Conservation (phyloP, 805 yeast genomes). For the Zygoascus flipseniorum region DNA sequence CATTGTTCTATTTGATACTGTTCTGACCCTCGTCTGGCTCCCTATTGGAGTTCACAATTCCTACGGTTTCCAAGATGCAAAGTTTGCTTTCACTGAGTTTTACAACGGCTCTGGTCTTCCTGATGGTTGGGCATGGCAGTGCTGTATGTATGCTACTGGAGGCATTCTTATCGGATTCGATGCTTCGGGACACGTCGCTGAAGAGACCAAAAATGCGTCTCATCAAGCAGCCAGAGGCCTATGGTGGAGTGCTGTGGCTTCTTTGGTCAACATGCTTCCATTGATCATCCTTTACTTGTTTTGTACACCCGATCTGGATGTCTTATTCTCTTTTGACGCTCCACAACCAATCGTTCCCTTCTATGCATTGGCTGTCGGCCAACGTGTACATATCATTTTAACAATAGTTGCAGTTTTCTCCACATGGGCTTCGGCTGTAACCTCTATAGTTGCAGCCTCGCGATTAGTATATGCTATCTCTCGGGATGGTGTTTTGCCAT, state of each 20-base stretch:
- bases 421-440: conserved; percentile 11
- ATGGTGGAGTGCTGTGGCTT: conserved; percentile 15
- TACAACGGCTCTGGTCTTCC: conserved; percentile 16
- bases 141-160: conserved; percentile 15
- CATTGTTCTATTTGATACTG: conserved; percentile 13
- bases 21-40: conserved; percentile 18
- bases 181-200: conserved; percentile 21
- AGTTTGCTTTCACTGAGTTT: conserved; percentile 11
- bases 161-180: conserved; percentile 18
- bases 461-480: conserved; percentile 18
- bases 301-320: conserved; percentile 16
- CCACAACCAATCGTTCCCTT: conserved; percentile 20
- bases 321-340: conserved; percentile 11
- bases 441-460: conserved; percentile 18
- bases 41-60: conserved; percentile 18
- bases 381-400: conserved; percentile 16
- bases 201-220: conserved; percentile 18
- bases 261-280: conserved; percentile 10
- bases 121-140: conserved; percentile 17
- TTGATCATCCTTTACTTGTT: conserved; percentile 13
- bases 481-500: conserved; percentile 21
- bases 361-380: conserved; percentile 18
- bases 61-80: conserved; percentile 17
- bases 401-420: conserved; percentile 12
- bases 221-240: conserved; percentile 17